Evolutionary conservation across 345 rosid species (phyloP), one percentile per base, ranked within the genome.

Genomic region (Euphorbia lathyris): DNA sequence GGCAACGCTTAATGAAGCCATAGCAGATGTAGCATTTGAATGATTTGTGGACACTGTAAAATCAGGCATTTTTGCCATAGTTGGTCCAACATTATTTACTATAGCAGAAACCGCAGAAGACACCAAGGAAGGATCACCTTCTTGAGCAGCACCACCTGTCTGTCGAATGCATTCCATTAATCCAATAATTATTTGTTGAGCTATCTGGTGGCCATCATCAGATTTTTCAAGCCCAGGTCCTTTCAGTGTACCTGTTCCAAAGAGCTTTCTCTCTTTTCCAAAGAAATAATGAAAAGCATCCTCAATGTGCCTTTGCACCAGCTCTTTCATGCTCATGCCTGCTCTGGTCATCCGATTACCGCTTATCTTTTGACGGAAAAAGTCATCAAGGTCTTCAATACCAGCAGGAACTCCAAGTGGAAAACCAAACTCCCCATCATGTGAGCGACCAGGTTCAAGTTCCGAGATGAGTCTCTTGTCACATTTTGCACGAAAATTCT

Each of bases 121-220:
- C 55, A 96, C 91, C 89, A 96, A 82, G 63, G 88, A 85, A 0
- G 99, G 99, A 68, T 96, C 99, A 25, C 99, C 97, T 80, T 96
- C 99, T 71, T 96, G 99, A 63, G 94, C 90, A 76, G 99, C 98
- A 72, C 99, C 98, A 29, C 95, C 97, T 23, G 90, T 89, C 82
- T 96, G 98, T 79, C 80, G 84, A 64, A 96, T 85, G 77, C 95
- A 89, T 2, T 90, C 97, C 96, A 84, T 77, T 59, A 96, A 72
- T 62, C 83, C 97, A 68, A 75, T 58, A 69, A 87, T 82, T 68
- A 92, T 90, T 74, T 86, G 96, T 70, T 96, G 97, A 68, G 98
- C 94, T 62, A 85, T 81, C 79, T 86, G 94, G 84, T 78, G 84
- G 69, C 84, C 94, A 64, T 89, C 91, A 66, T 88, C 96, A 48